phyloP scores from a whole-genome alignment of 148 eudicot species.

The Rhododendron henanense region DNA sequence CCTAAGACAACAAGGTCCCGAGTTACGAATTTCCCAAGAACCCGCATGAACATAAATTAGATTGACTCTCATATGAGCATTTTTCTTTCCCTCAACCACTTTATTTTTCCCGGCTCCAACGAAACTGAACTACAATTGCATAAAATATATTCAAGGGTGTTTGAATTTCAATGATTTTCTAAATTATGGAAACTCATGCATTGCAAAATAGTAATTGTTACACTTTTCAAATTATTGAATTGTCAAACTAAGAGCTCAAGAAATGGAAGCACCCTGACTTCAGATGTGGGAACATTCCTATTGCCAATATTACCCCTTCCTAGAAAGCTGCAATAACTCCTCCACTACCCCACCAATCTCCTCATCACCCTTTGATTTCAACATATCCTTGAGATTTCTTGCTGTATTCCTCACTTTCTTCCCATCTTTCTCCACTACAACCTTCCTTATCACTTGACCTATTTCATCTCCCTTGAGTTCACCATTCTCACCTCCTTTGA shows the following conservation, averaged over 20 bases:
- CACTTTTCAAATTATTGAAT: too few relatives aligned
- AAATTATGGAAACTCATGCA: too few relatives aligned
- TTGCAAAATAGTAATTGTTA: too few relatives aligned
- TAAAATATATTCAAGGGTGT: not conserved
- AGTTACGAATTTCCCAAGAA: too few relatives aligned
- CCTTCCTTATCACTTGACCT: slow-evolving; percentile 11
- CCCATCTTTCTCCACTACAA: slow-evolving; percentile 18
- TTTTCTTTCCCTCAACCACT: not conserved
- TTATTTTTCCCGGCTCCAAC: not conserved
- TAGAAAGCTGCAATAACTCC: not conserved
- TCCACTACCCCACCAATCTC: slow-evolving; percentile 8
- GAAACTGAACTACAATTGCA: not conserved
- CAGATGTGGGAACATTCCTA: not conserved
- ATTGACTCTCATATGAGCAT: too few relatives aligned
- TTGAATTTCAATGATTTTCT: not conserved
- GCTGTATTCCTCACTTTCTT: slow-evolving; percentile 17
- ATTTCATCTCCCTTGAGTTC: slow-evolving; percentile 15
- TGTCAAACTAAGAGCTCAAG: too few relatives aligned
- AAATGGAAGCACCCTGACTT: not conserved
- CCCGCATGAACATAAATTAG: too few relatives aligned
- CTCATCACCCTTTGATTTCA: slow-evolving; percentile 10
- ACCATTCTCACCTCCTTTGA: slow-evolving; percentile 12
- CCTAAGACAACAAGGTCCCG: too few relatives aligned
- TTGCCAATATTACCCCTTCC: not conserved
- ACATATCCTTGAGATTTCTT: slow-evolving; percentile 1